These are phyloP conservation scores for Hibiscus trionum DNA, from an alignment of 345 rosid species.

Conservation along the genomic window DNA sequence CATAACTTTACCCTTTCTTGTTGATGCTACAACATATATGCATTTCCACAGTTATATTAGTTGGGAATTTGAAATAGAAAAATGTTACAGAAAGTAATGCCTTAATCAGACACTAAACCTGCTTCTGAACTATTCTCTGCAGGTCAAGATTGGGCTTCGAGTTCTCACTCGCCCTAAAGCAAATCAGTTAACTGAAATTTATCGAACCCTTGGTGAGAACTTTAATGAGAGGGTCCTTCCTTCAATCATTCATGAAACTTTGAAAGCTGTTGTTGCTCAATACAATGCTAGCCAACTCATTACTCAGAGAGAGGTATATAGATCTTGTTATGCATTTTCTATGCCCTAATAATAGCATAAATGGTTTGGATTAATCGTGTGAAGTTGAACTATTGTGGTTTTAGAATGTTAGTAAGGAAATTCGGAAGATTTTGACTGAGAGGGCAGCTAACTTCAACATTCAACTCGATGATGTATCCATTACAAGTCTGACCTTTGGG, in stretches of 20 bases:
- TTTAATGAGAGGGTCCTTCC: conserved; percentile 85
- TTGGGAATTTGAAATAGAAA: not conserved
- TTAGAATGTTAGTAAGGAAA: conserved; percentile 79
- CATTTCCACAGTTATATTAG: not conserved
- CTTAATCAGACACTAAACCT: not conserved
- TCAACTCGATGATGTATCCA: conserved; percentile 88
- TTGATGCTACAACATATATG: not conserved
- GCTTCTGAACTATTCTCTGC: conserved; percentile 4
- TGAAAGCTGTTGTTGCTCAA: conserved; percentile 92
- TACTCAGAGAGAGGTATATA: conserved; percentile 80
- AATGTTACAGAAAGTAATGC: not conserved
- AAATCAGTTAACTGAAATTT: conserved; percentile 62
- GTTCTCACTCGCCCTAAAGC: conserved; percentile 87
- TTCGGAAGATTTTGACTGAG: conserved; percentile 77
- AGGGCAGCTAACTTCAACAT: conserved; percentile 67
- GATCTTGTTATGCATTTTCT: not conserved
- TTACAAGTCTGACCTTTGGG: conserved; percentile 77
- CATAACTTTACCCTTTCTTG: not conserved
- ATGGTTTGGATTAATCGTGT: not conserved
- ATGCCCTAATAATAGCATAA: not conserved
- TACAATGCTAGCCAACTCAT: conserved; percentile 95
- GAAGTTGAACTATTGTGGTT: conserved; percentile 1
- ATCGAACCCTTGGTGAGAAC: conserved; percentile 75
- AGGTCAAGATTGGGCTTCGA: conserved; percentile 93
- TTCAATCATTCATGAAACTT: conserved; percentile 84